phyloP scores from a whole-genome alignment of 2,329 filamentous ascomycete genomes.

The Penicillium palitans region DNA sequence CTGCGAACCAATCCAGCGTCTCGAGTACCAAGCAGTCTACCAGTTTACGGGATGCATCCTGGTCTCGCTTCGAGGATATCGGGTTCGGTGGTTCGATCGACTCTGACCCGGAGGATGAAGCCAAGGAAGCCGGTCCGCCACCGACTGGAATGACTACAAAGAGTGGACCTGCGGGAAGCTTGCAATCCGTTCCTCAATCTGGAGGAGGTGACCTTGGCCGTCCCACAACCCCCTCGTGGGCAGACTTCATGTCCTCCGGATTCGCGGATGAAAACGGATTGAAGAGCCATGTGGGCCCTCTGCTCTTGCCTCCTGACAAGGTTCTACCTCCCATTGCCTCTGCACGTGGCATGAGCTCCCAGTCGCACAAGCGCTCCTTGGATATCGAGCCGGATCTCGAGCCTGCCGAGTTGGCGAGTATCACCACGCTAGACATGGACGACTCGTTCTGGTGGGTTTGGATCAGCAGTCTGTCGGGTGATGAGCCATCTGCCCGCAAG shows the following conservation, averaged over 20 bases:
- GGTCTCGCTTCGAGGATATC: constrained; percentile 95
- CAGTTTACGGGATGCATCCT: constrained; percentile 78
- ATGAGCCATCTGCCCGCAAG: constrained; percentile 83
- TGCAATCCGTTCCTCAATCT: constrained; percentile 68
- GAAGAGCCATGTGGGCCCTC: constrained; percentile 58
- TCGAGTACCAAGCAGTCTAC: constrained; percentile 71
- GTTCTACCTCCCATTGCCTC: constrained; percentile 78
- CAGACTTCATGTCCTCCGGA: constrained; percentile 91
- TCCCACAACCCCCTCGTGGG: constrained; percentile 96
- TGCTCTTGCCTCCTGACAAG: constrained; percentile 89
- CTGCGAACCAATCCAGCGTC: constrained; percentile 79
- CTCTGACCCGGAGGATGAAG: constrained; percentile 64
- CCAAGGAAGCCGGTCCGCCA: constrained; percentile 28
- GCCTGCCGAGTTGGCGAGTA: constrained; percentile 91
- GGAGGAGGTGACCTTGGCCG: constrained; percentile 67
- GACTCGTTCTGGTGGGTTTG: constrained; percentile 99
- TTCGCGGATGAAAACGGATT: constrained; percentile 76
- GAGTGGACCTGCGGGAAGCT: constrained; percentile 48
- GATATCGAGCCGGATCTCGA: constrained; percentile 70
- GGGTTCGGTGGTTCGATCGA: constrained; percentile 79
- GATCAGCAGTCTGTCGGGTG: constrained; percentile 92
- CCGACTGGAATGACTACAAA: constrained; percentile 28
- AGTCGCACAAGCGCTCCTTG: constrained; percentile 75
- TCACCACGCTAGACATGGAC: constrained; percentile 80
- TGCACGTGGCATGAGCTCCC: constrained; percentile 75